These are phyloP conservation scores for Penicillium macrosclerotiorum DNA, from an alignment of 495 filamentous ascomycete genomes.

Conservation along the genomic window DNA sequence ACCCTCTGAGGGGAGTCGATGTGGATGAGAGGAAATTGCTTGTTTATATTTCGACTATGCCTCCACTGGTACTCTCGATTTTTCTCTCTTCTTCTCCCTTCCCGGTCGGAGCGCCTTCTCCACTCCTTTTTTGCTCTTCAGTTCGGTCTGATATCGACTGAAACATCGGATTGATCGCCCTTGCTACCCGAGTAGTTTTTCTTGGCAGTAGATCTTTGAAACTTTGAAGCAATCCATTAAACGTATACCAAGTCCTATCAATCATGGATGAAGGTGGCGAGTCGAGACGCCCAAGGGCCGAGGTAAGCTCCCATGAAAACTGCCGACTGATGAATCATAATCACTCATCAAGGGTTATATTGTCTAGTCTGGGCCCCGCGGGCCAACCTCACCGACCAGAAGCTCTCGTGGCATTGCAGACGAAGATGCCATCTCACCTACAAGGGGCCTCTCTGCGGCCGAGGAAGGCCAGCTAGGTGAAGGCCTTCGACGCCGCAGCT, in stretches of 20 bases:
- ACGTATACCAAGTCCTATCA: neutral
- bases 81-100: neutral
- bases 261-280: conserved; percentile 7
- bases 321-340: neutral
- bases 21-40: neutral
- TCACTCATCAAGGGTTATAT: neutral
- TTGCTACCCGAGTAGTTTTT: neutral
- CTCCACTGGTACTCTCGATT: neutral
- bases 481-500: conserved; percentile 21
- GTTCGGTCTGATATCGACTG: neutral
- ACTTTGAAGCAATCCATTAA: neutral
- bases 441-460: conserved; percentile 1
- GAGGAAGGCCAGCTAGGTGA: conserved; percentile 3
- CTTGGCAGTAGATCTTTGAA: neutral
- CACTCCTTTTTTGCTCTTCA: neutral
- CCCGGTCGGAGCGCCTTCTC: neutral
- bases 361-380: conserved; percentile 4
- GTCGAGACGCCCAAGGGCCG: conserved; percentile 2
- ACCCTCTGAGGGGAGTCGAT: neutral
- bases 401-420: neutral
- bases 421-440: conserved; percentile 15
- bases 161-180: neutral
- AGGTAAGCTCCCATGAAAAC: conserved; percentile 2
- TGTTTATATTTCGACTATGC: neutral
- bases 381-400: conserved; percentile 14